A percentile compares a stretch with the other conserved stretches of the same genome.
Evolutionary conservation across 164 flowering plant genomes (phyloP).

Genomic region (Dillenia suffruticosa): DNA sequence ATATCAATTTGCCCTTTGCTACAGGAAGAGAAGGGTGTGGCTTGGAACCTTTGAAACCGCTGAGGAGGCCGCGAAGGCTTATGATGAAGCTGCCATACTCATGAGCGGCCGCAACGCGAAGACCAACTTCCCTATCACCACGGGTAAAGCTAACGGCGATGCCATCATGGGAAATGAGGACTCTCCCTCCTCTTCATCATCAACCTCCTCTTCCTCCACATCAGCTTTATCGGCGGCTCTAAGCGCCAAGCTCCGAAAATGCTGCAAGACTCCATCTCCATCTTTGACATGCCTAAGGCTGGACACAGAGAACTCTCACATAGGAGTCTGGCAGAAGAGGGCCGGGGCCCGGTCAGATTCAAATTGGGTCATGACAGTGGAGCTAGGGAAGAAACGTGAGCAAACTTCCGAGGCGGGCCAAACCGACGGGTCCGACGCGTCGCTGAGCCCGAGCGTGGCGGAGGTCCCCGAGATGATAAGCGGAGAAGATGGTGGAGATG

Average conservation of each 20-base stretch:
- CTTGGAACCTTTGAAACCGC: slow-evolving; percentile 31
- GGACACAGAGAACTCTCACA: slow-evolving; percentile 36
- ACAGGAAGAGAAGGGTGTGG: slow-evolving; percentile 32
- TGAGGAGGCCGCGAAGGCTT: slow-evolving; percentile 28
- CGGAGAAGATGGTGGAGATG: slow-evolving; percentile 4
- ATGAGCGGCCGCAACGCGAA: slow-evolving; percentile 45
- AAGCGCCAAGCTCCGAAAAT: slow-evolving; percentile 30
- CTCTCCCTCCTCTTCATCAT: not conserved
- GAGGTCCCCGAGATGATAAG: not conserved
- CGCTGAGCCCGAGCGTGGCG: not conserved
- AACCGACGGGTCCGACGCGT: too few species aligned
- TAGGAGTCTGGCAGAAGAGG: slow-evolving; percentile 48
- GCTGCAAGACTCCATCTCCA: slow-evolving; percentile 27
- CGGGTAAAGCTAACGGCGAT: not conserved
- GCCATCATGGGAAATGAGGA: not conserved
- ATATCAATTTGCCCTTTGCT: too few species aligned
- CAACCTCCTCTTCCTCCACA: slow-evolving; percentile 3
- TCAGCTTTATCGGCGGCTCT: slow-evolving; percentile 21
- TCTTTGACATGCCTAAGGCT: slow-evolving; percentile 35
- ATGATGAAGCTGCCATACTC: slow-evolving; percentile 33
- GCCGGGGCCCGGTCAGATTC: slow-evolving; percentile 29
- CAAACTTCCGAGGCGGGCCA: not conserved
- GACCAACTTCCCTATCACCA: slow-evolving; percentile 31
- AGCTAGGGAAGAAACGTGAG: slow-evolving; percentile 18
- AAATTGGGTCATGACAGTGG: slow-evolving; percentile 40